phyloP scores from a whole-genome alignment of 1,284 basidiomycete genomes.

The Malassezia caprae region DNA sequence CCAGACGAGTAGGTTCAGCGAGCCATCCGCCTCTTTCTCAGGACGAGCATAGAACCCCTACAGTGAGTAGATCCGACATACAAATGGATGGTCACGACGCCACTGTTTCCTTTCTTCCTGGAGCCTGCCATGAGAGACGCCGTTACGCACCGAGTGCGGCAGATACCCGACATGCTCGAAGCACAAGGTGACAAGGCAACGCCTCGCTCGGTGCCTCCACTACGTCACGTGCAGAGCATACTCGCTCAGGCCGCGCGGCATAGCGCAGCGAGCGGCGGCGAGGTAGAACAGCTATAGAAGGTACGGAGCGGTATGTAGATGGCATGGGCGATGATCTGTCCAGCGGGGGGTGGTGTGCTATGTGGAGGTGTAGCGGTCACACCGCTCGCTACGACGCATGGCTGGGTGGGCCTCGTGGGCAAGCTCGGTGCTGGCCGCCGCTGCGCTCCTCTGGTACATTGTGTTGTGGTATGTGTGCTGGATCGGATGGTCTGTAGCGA shows the following conservation, averaged over 20 bases:
- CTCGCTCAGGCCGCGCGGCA: neutral
- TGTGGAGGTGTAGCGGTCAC: neutral
- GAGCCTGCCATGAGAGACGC: conserved; percentile 4
- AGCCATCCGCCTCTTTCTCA: conserved; percentile 74
- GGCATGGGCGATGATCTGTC: neutral
- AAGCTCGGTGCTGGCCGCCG: neutral
- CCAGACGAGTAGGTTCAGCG: conserved; percentile 94
- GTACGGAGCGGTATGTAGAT: neutral
- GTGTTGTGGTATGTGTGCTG: conserved; percentile 65
- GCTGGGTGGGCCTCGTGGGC: neutral
- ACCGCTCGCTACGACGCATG: neutral
- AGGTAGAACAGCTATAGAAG: neutral
- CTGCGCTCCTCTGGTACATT: conserved; percentile 56
- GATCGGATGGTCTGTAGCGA: conserved; percentile 58
- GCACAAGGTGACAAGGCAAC: neutral
- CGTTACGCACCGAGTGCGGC: conserved; percentile 12
- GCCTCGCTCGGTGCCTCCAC: neutral
- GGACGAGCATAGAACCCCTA: conserved; percentile 96
- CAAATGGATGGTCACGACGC: conserved; percentile 97
- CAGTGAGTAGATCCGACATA: conserved; percentile 53
- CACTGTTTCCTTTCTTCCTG: conserved; percentile 93
- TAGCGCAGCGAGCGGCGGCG: neutral
- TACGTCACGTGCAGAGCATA: conserved; percentile 2
- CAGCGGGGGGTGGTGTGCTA: neutral
- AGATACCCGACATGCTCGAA: conserved; percentile 17